phyloP scores from a whole-genome alignment of 495 filamentous ascomycete genomes.

The Talaromyces ruber region DNA sequence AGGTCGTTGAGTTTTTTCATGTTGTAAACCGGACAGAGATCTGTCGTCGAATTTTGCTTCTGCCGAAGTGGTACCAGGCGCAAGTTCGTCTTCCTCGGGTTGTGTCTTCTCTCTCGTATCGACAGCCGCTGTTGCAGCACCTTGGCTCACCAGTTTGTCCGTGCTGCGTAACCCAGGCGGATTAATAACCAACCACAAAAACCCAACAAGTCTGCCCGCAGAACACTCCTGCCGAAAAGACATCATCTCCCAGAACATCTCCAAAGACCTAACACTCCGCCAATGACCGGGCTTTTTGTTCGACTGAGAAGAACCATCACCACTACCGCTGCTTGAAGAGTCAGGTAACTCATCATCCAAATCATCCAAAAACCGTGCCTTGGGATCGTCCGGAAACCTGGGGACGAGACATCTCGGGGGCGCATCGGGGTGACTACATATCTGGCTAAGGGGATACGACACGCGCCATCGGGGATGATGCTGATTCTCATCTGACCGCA shows the following conservation, averaged over 20 bases:
- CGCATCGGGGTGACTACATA: constrained; percentile 46
- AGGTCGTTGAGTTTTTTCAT: constrained; percentile 33
- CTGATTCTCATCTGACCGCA: constrained; percentile 28
- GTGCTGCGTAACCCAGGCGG: constrained; percentile 35
- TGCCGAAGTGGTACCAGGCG: not conserved
- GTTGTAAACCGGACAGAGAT: constrained; percentile 40
- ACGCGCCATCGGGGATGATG: constrained; percentile 40
- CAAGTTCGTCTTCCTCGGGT: not conserved
- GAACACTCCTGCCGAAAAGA: constrained; percentile 93
- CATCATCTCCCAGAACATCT: constrained; percentile 99
- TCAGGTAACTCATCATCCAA: constrained; percentile 70
- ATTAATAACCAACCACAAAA: constrained; percentile 83
- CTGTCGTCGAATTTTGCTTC: constrained; percentile 9
- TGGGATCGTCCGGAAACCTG: constrained; percentile 91
- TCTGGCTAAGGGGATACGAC: constrained; percentile 55
- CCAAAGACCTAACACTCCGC: constrained; percentile 72
- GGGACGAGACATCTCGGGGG: constrained; percentile 85
- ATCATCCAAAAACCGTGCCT: constrained; percentile 82
- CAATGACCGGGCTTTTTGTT: constrained; percentile 53
- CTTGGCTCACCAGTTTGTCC: constrained; percentile 9
- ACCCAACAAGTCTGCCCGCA: constrained; percentile 81
- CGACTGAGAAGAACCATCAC: constrained; percentile 14
- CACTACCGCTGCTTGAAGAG: constrained; percentile 7
- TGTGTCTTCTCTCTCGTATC: constrained; percentile 3
- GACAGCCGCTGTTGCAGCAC: not conserved